Evolutionary conservation across 441 rosid genomes (phyloP), one percentile per base, ranked within the genome.

Genomic region (Hura crepitans): DNA sequence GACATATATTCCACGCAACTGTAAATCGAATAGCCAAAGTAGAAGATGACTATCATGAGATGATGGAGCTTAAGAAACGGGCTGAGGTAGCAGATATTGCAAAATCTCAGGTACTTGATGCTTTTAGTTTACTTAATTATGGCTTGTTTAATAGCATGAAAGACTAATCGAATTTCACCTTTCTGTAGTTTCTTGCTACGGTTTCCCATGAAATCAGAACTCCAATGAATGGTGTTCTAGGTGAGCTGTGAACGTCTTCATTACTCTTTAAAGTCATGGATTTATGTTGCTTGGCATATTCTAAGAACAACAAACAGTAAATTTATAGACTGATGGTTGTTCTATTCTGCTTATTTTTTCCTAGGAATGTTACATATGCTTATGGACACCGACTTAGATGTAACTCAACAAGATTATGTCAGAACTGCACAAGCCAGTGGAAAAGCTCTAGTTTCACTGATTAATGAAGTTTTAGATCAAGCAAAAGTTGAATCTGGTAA

Each of bases 71-170:
- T 13, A 95, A 88, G 81, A 91, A 68, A 28, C 86, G 81, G 79
- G 99, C 99, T 62, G 97, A 92, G 81, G 97, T 93, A 75, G 97
- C 97, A 68, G 99, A 95, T 81, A 85, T 92, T 28, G 97, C 99
- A 28, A 95, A 95, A 81, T 92, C 99, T 4, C 97, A 89, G 93
- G 90, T 87, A 42, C 74, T 17, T 46, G n/a, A n/a, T n/a, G 7
- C 39, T 22, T 17, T 62, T 37, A 42, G 18, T n/a, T n/a, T 0
- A 63, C 33, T 43, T 69, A 49, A 15, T 33, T 55, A 8, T 57
- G 1, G 14, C 11, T n/a, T n/a, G n/a, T n/a, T n/a, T n/a, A n/a
- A n/a, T n/a, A 27, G 72, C 50, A 50, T 5, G 57, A 2, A 42
- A 61, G 27, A 35, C 2, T 54, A 8, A 35, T 28, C 58, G 49